Base-by-base conservation (phyloP, 1,284 basidiomycete species). In the Stygiomarasmius scandens region DNA sequence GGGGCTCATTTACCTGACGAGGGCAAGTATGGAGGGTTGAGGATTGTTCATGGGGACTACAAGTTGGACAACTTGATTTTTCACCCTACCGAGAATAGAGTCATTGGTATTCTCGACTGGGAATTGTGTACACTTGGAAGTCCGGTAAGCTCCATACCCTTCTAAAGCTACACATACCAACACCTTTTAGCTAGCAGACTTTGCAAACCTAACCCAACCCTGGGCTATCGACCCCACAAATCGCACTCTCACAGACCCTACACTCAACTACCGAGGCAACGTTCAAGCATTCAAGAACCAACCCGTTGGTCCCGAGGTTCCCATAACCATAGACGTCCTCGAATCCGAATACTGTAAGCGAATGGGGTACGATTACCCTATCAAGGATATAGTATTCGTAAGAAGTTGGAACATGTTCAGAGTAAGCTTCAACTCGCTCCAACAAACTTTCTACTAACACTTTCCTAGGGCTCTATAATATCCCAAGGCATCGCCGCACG, bases 41-140 rank as follows among this genome's bases (percentile, higher is more conserved):
- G 91, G 36, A 86, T 96, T 61, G 93, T 97, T 3, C 96, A 98
- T 69, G 96, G 96, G 22, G 96, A 98, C 72, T 98, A 94, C 71
- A 99, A 99, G 74, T 81, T 97, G 22, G 96, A 99, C 73, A 99
- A 98, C 70, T 72, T 98, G 64, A 85, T 98, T 60, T 98, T 95
- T 74, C 95, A 98, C 68, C 91, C 92, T 0, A 95, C 89, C 1
- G 89, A 97, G 73, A 93, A 95, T 58, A 79, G 85, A 47, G 95
- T 98, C 1, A 95, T 98, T 65, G 96, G 93, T 1, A 94, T 98
- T 45, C 76, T 98, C 49, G 96, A 98, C 71, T 98, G 96, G 96
- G 96, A 98, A 69, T 76, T 98, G 38, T 96, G 93, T 66, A 98
- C 96, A 1, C 80, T 97, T 16, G 94, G 94, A 8, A 93, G 89